Evolutionary conservation across 345 rosid genomes (phyloP), one percentile per base, ranked within the genome.

Genomic region (Salix viminalis): DNA sequence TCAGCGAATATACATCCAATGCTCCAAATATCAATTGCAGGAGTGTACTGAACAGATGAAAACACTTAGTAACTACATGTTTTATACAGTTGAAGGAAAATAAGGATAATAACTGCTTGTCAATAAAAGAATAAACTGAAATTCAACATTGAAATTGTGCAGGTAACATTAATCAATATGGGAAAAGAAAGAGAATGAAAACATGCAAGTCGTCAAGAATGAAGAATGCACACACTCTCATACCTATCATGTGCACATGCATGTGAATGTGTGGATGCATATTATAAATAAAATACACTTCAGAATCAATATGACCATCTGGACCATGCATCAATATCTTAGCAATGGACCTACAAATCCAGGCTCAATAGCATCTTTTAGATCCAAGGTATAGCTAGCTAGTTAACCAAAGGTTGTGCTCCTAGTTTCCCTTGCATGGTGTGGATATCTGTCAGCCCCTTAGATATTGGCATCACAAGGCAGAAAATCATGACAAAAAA

Each of bases 1-100:
- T 95, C 99, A 30, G 99, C 98, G 80, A 95, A 95, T 81, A 93
- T 95, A 85, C 99, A 95, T 82, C 99, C 99, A 69, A 95, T 88
- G 87, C 99, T 95, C 99, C 99, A 95, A 50, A 90, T 91, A 83
- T 95, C 99, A 84, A 95, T 91, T 2, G 94, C 97, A 62, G 98
- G 99, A 21, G 99, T 95, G 78, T 95, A 95, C 99, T 95, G 84
- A 74, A 76, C 4, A 75, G 67, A 52, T 52, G 74, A 65, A 67
- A 76, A 61, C 60, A 69, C 39, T 23, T 60, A 28, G 26, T 10
- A 69, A 42, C 37, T 24, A 23, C 26, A 30, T 12, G 23, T 18
- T 44, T 66, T 21, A 9, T 72, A 72, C 75, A 64, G 50, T 37
- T 1, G 14, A 41, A 74, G 13, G 11, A 23, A 58, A 3, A 58